Percentiles rank a stretch among this genome's conserved stretches.
Conservation (phyloP, 2,329 filamentous ascomycete species). For the Neurospora crassa region DNA sequence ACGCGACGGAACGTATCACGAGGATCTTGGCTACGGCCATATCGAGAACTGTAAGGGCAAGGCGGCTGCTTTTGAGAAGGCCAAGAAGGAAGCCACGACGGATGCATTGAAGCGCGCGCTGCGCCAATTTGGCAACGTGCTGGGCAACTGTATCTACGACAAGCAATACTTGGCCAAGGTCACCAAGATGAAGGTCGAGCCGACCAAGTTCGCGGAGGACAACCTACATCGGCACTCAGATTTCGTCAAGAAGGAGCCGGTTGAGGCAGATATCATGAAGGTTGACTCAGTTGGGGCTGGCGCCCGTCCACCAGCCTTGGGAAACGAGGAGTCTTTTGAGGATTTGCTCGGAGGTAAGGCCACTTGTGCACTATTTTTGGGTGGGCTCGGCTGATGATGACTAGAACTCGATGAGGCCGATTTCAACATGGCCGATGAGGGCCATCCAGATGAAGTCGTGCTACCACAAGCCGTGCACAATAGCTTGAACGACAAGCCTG, state of each 20-base stretch:
- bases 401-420: constrained; percentile 68
- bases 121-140: constrained; percentile 86
- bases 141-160: constrained; percentile 98
- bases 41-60: constrained; percentile 96
- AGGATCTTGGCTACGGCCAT: constrained; percentile 94
- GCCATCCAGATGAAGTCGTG: constrained; percentile 68
- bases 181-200: constrained; percentile 75
- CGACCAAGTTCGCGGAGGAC: constrained; percentile 68
- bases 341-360: constrained; percentile 39
- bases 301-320: constrained; percentile 4
- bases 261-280: constrained; percentile 10
- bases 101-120: constrained; percentile 86
- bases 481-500: constrained; percentile 22
- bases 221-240: constrained; percentile 75
- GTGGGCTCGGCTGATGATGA: constrained; percentile 1
- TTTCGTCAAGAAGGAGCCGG: constrained; percentile 49
- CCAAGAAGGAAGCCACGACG: constrained; percentile 95
- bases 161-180: constrained; percentile 87
- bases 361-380: constrained; percentile 11
- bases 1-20: constrained; percentile 90
- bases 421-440: constrained; percentile 59
- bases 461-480: constrained; percentile 34
- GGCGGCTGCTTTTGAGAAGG: constrained; percentile 93
- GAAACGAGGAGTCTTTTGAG: constrained; percentile 36
- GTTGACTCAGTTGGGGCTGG: not conserved